Evolutionary conservation across 768 basidiomycete species (phyloP).

Genomic region (Phaeotremella fagi): DNA sequence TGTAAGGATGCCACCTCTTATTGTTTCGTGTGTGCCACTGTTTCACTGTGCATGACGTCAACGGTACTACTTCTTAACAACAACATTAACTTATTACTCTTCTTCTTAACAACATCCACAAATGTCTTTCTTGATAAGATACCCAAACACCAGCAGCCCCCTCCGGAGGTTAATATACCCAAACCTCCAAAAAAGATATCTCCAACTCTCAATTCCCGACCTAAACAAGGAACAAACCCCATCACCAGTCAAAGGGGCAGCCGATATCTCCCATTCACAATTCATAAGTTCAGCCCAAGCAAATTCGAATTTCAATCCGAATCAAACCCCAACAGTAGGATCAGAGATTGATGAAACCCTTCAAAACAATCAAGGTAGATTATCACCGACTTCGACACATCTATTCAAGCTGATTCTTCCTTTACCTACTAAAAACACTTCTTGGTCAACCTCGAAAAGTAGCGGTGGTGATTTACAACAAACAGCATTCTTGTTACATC

Average conservation of each 20-base stretch:
- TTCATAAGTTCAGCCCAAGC: constrained; percentile 34
- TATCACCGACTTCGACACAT: constrained; percentile 61
- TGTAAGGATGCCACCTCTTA: too few relatives aligned
- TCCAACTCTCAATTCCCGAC: neutral
- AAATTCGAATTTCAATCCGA: constrained; percentile 36
- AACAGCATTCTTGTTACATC: constrained; percentile 62
- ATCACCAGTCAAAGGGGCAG: constrained; percentile 24
- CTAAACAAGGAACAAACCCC: neutral
- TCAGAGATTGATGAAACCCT: neutral
- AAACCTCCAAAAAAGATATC: too few relatives aligned
- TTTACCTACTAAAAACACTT: constrained; percentile 39
- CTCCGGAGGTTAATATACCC: too few relatives aligned
- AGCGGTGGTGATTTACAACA: constrained; percentile 36
- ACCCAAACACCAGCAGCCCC: too few relatives aligned
- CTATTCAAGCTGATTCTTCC: constrained; percentile 65
- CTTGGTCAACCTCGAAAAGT: constrained; percentile 31
- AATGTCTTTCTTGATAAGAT: too few relatives aligned
- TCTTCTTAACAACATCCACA: too few relatives aligned
- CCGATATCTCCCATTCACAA: constrained; percentile 36
- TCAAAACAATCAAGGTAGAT: constrained; percentile 52
- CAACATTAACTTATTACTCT: too few relatives aligned
- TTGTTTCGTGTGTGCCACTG: too few relatives aligned
- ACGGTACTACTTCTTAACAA: too few relatives aligned
- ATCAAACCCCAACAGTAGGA: constrained; percentile 28
- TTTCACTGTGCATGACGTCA: too few relatives aligned